Conservation (phyloP, 768 basidiomycete species). For the Porphyrellus cyaneotinctus region DNA sequence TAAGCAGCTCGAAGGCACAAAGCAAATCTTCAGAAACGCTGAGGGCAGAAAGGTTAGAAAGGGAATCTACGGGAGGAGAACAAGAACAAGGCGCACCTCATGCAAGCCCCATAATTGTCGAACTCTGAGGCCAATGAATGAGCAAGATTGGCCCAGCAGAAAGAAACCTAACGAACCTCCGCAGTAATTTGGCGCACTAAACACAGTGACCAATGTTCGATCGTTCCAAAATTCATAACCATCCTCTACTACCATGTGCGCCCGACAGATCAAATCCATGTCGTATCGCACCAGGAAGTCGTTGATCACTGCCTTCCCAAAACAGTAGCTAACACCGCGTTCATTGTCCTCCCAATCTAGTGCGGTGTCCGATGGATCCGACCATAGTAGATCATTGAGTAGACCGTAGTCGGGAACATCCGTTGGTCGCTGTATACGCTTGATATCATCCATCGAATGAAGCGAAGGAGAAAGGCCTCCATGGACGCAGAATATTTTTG, state of each 20-base stretch:
- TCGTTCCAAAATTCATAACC: constrained; percentile 99
- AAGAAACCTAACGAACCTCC: constrained; percentile 63
- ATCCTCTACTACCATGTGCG: constrained; percentile 99
- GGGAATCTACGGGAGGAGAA: background rate
- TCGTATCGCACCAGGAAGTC: constrained; percentile 93
- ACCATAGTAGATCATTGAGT: constrained; percentile 96
- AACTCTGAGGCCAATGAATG: constrained; percentile 55
- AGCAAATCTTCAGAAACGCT: constrained; percentile 96
- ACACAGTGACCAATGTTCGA: constrained; percentile 95
- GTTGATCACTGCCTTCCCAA: constrained; percentile 95
- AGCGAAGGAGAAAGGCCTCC: constrained; percentile 91
- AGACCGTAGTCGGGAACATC: constrained; percentile 98
- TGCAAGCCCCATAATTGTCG: constrained; percentile 93
- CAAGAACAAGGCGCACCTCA: constrained; percentile 56
- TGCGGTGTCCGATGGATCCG: constrained; percentile 96
- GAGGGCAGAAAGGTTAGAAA: constrained; percentile 14
- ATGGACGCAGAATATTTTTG: constrained; percentile 99
- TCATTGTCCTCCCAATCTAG: constrained; percentile 99
- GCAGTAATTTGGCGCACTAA: constrained; percentile 96
- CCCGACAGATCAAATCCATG: constrained; percentile 99
- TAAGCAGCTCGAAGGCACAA: constrained; percentile 96
- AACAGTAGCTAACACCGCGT: constrained; percentile 97
- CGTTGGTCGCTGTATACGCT: constrained; percentile 94
- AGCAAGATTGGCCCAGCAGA: constrained; percentile 8
- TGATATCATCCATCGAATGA: constrained; percentile 97